These are phyloP conservation scores for Trypanosomatidae sp. DNA, from an alignment of 208 protist genomes.

Conservation along the genomic window DNA sequence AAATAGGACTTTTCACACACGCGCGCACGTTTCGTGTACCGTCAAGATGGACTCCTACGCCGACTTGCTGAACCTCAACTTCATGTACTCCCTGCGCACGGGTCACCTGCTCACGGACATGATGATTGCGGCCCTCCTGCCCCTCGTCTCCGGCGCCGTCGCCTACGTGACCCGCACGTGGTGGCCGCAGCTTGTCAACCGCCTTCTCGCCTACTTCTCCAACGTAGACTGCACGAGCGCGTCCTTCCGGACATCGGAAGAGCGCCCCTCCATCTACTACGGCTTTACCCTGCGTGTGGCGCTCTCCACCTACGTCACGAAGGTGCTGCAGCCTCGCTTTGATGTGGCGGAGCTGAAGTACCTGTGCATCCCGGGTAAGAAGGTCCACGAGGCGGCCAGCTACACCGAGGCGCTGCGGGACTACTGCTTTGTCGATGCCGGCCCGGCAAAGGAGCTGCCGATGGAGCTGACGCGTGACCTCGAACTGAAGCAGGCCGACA, in stretches of 20 bases:
- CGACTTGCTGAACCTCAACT: conserved; percentile 83
- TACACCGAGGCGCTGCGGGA: conserved; percentile 39
- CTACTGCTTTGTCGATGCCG: conserved; percentile 32
- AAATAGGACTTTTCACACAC: no score
- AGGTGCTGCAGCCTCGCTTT: conserved; percentile 25
- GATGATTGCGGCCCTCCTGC: conserved; percentile 77
- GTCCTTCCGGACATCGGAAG: conserved; percentile 6
- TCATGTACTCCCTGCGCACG: conserved; percentile 86
- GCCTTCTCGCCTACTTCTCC: conserved; percentile 20
- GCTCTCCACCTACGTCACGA: conserved; percentile 31
- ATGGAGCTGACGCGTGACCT: conserved; percentile 20
- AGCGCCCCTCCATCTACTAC: conserved; percentile 20
- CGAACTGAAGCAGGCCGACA: conserved; percentile 27
- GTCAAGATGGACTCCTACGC: conserved; percentile 81
- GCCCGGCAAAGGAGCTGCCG: conserved; percentile 32
- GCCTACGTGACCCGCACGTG: conserved; percentile 41
- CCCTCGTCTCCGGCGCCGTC: conserved; percentile 53
- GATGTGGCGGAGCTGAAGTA: conserved; percentile 52
- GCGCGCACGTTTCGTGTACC: no score
- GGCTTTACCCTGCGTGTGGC: conserved; percentile 52
- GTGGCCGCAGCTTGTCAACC: conserved; percentile 48
- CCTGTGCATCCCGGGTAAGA: conserved; percentile 37
- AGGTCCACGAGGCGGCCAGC: conserved; percentile 43
- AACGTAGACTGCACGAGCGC: conserved; percentile 20
- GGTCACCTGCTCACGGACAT: conserved; percentile 82